A percentile compares a stretch with the other conserved stretches of the same genome.
Conservation (phyloP, 768 basidiomycete species). For the Pholiota molesta region DNA sequence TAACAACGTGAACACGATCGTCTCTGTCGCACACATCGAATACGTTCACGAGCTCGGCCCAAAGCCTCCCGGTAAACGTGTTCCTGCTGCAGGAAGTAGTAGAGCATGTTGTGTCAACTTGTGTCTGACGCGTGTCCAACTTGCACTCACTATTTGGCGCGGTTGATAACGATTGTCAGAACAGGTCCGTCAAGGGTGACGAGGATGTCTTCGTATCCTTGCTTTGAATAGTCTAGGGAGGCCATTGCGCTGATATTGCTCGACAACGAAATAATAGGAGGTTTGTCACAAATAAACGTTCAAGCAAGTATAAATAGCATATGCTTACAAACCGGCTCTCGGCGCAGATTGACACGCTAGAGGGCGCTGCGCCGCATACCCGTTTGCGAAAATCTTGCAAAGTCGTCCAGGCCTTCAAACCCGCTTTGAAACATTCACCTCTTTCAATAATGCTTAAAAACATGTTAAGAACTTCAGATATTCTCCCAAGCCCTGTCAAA, state of each 20-base stretch:
- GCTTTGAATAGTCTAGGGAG: conserved; percentile 34
- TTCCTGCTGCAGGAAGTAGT: conserved; percentile 41
- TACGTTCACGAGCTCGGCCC: conserved; percentile 41
- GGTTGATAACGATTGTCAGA: conserved; percentile 47
- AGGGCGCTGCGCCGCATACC: too few species aligned
- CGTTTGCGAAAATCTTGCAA: too few species aligned
- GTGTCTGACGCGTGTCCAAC: neutral
- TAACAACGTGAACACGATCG: conserved; percentile 53
- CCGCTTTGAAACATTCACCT: too few species aligned
- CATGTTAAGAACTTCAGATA: too few species aligned
- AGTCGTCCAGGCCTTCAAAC: too few species aligned
- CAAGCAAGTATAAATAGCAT: neutral
- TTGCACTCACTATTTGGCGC: conserved; percentile 46
- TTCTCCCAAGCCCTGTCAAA: too few species aligned
- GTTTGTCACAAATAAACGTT: neutral
- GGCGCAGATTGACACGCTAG: too few species aligned
- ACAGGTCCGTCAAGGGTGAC: conserved; percentile 46
- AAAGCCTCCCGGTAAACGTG: conserved; percentile 37
- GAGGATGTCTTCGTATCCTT: conserved; percentile 45
- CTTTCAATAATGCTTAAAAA: too few species aligned
- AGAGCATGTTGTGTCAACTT: neutral
- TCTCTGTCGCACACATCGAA: conserved; percentile 53
- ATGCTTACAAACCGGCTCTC: neutral
- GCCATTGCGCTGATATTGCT: conserved; percentile 25
- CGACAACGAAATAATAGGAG: neutral